Evolutionary conservation across 805 yeast species (phyloP).

Genomic region (Torulaspora delbrueckii): DNA sequence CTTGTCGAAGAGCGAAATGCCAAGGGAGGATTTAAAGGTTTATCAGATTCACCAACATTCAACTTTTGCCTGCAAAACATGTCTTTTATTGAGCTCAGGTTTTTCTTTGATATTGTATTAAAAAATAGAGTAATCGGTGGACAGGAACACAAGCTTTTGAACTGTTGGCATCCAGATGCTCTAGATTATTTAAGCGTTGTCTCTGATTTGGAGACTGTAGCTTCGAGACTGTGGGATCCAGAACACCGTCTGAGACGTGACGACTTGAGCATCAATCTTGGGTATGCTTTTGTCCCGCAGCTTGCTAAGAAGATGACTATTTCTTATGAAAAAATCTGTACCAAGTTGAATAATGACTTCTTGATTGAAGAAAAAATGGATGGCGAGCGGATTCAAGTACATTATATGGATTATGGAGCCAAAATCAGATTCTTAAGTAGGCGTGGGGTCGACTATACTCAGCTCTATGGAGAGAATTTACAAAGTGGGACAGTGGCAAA

Average conservation of each 20-base stretch:
- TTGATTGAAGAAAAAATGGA: slow-evolving; percentile 87
- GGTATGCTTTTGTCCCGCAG: slow-evolving; percentile 65
- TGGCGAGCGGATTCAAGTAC: slow-evolving; percentile 85
- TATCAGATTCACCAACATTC: slow-evolving; percentile 37
- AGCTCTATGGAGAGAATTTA: slow-evolving; percentile 55
- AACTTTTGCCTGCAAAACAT: slow-evolving; percentile 48
- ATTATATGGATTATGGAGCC: slow-evolving; percentile 47
- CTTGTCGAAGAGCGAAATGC: slow-evolving; percentile 34
- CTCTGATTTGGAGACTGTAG: slow-evolving; percentile 55
- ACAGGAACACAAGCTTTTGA: slow-evolving; percentile 54
- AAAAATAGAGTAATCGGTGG: slow-evolving; percentile 56
- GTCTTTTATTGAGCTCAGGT: slow-evolving; percentile 59
- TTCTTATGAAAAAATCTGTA: slow-evolving; percentile 48
- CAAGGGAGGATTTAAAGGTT: slow-evolving; percentile 19
- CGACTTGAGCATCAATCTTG: slow-evolving; percentile 36
- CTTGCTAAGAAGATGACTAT: slow-evolving; percentile 53
- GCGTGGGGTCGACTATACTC: slow-evolving; percentile 67
- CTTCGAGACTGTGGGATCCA: slow-evolving; percentile 54
- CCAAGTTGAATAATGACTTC: slow-evolving; percentile 45
- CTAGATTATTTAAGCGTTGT: slow-evolving; percentile 58
- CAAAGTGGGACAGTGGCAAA: slow-evolving; percentile 52
- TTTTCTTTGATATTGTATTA: slow-evolving; percentile 63
- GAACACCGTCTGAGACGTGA: slow-evolving; percentile 38
- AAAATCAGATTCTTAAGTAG: slow-evolving; percentile 45
- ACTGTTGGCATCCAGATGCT: slow-evolving; percentile 78